These are phyloP conservation scores for Trypanosoma lewisi DNA, from an alignment of 208 protist species.

Conservation along the genomic window DNA sequence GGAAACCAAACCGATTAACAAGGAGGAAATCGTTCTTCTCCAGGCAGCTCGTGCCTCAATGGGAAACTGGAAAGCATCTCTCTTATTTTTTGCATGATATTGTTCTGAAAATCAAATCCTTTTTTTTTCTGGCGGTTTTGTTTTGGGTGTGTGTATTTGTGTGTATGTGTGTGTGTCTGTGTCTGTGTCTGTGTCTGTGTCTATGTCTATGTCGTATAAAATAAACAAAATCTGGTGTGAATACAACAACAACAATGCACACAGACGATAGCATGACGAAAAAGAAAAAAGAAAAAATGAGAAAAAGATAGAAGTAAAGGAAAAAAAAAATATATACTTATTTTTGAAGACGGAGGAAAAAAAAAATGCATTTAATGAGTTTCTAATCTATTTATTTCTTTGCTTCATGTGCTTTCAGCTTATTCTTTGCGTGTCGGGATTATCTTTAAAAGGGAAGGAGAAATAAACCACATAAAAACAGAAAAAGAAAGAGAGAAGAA, in stretches of 20 bases:
- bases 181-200: too few relatives aligned
- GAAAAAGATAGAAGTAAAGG: too few relatives aligned
- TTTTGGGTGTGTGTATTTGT: too few relatives aligned
- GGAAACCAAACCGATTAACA: constrained; percentile 16
- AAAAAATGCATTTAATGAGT: not conserved
- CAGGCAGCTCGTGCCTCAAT: constrained; percentile 23
- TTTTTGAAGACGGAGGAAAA: constrained; percentile 5
- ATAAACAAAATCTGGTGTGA: too few relatives aligned
- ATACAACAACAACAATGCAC: too few relatives aligned
- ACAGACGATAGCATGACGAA: not conserved
- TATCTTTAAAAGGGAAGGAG: too few relatives aligned
- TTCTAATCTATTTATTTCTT: not conserved
- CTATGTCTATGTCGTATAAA: too few relatives aligned
- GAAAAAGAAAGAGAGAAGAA: constrained; percentile 2
- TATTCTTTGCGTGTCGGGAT: not conserved
- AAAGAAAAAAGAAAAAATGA: not conserved
- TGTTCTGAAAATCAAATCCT: constrained; percentile 5
- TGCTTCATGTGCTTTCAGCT: not conserved
- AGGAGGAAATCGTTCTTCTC: constrained; percentile 30
- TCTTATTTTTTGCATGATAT: constrained; percentile 37
- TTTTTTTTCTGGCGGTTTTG: too few relatives aligned
- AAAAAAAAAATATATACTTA: constrained; percentile 10
- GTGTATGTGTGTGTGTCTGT: too few relatives aligned
- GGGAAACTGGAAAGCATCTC: constrained; percentile 31
- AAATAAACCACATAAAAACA: not conserved